A percentile compares a stretch with the other conserved stretches of the same genome.
These are phyloP conservation scores for Leishmania gerbilli DNA, from an alignment of 208 protist genomes.

Conservation along the genomic window DNA sequence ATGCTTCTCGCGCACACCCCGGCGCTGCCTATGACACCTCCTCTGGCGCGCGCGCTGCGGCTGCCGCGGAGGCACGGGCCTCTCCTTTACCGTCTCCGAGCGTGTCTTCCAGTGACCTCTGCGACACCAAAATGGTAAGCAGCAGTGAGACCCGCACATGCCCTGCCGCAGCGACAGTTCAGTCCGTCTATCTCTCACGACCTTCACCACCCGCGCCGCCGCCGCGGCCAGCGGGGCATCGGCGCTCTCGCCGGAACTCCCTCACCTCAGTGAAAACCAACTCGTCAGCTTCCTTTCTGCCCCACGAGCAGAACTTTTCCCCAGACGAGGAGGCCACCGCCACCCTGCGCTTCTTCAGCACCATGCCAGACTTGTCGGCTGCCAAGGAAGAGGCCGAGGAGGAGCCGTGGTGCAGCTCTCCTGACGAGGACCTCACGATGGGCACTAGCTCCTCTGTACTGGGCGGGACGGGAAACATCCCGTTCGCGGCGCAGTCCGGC, in stretches of 20 bases:
- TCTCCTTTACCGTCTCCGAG: background rate
- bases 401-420: background rate
- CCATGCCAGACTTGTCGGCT: constrained; percentile 13
- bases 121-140: background rate
- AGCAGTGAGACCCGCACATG: background rate
- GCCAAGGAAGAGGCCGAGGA: background rate
- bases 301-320: constrained; percentile 1
- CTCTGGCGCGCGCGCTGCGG: background rate
- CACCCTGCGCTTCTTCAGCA: constrained; percentile 12
- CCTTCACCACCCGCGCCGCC: constrained; percentile 13
- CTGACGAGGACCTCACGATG: constrained; percentile 6
- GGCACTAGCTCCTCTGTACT: background rate
- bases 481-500: background rate
- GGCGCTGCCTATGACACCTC: background rate
- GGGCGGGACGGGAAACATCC: background rate
- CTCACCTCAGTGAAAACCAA: constrained; percentile 18
- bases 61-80: too few species aligned
- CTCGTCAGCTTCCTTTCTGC: constrained; percentile 15
- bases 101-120: background rate
- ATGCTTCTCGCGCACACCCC: background rate
- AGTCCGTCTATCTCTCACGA: background rate
- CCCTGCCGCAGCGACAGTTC: too few species aligned
- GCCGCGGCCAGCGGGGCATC: constrained; percentile 7
- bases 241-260: constrained; percentile 11
- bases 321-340: constrained; percentile 13